Evolutionary conservation across 257 asterid species (phyloP), one percentile per base, ranked within the genome.

Genomic region (Solanum dulcamara): DNA sequence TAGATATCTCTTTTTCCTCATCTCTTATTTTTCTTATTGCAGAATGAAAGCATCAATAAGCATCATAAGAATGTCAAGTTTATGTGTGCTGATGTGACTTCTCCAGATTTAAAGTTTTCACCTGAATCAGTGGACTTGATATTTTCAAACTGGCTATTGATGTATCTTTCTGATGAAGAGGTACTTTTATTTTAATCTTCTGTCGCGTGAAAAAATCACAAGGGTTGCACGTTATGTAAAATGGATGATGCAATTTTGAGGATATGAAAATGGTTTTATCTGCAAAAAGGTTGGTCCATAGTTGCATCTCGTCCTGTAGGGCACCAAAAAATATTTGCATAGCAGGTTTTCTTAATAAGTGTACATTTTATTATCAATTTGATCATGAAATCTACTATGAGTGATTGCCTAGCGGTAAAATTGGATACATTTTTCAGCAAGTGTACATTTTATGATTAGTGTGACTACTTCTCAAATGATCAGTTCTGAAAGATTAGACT

Each of bases 81-180:
- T 84, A 88, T 97, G 86, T 95, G 98, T 80, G 98, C 96, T 87
- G 99, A 97, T 84, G 99, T 94, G 84, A 91, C 99, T 64, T 97
- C 98, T 79, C 94, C 94, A 6, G 94, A 93, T 70, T 83, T 97
- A 90, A 88, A 89, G 59, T 93, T 97, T 85, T 42, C 98, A 6
- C 94, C 91, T 81, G 98, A 91, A 83, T 94, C 98, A 44, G 81
- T 95, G 7, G 98, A 97, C 83, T 66, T 97, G 87, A 91, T 97
- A 87, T 97, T 97, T 79, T 95, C 99, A 11, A 95, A 95, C 89
- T 95, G 99, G 98, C 91, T 97, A 81, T 84, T 97, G 92, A 97
- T 97, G 98, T 95, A 97, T 87, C 99, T 97, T 90, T 94, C 99
- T 3, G 98, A 97, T 83, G 79, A 89, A 38, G 99, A 97, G 98